Evolutionary conservation across 306 rosid species (phyloP).

Genomic region (Vigna hirtella): DNA sequence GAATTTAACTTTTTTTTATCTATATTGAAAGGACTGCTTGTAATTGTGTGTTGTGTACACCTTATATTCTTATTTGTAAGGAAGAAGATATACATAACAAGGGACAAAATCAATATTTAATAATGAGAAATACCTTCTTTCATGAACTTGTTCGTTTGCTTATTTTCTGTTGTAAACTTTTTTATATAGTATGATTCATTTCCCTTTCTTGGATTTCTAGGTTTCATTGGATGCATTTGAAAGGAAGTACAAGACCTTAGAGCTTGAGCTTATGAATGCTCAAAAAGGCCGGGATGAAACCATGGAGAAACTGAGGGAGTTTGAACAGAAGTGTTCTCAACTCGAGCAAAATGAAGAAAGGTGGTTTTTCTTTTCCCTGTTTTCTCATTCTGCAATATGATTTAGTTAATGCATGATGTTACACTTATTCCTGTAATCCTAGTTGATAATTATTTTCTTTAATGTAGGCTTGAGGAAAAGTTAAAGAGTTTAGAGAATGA

Average conservation of each 20-base stretch:
- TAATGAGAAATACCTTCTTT: too few species aligned
- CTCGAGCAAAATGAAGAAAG: constrained; percentile 77
- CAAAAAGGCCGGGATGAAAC: constrained; percentile 58
- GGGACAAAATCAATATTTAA: too few species aligned
- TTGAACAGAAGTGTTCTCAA: constrained; percentile 71
- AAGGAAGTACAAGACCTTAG: constrained; percentile 66
- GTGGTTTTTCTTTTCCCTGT: constrained; percentile 45
- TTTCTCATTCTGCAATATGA: neutral
- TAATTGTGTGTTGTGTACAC: too few species aligned
- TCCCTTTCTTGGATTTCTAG: constrained; percentile 52
- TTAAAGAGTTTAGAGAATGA: constrained; percentile 73
- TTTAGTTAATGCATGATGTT: constrained; percentile 22
- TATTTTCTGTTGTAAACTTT: constrained; percentile 35
- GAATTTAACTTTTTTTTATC: neutral
- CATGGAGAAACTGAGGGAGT: constrained; percentile 68
- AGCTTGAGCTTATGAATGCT: constrained; percentile 63
- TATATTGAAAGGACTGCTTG: too few species aligned
- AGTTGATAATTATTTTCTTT: constrained; percentile 1
- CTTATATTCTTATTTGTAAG: too few species aligned
- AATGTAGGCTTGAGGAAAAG: constrained; percentile 81
- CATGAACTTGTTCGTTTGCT: neutral
- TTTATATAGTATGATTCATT: constrained; percentile 32
- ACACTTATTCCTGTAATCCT: constrained; percentile 11
- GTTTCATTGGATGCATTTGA: constrained; percentile 73
- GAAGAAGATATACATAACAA: too few species aligned